Percentiles rank a stretch among this genome's conserved stretches.
Conservation (phyloP, 306 rosid genomes). For the Styphnolobium japonicum region DNA sequence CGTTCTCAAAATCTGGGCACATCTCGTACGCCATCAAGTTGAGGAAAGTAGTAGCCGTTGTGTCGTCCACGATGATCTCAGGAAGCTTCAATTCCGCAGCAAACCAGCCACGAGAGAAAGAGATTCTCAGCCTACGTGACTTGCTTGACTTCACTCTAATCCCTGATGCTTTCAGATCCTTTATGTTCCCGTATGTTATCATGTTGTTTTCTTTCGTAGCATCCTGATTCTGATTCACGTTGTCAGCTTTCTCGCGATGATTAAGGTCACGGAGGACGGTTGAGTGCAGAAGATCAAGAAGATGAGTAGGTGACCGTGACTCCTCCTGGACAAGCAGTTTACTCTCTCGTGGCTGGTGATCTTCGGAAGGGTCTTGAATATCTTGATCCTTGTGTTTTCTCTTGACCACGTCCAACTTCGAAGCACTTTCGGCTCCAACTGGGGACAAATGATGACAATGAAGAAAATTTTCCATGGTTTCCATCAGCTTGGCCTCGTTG, state of each 20-base stretch:
- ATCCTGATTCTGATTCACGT: background rate
- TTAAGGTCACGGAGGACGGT: background rate
- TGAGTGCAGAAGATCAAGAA: background rate
- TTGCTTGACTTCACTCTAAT: background rate
- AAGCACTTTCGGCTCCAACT: background rate
- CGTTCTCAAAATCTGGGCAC: constrained; percentile 35
- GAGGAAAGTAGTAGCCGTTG: background rate
- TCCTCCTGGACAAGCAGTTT: too few relatives aligned
- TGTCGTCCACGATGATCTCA: background rate
- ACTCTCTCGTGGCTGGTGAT: too few relatives aligned
- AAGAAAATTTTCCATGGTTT: background rate
- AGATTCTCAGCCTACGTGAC: background rate
- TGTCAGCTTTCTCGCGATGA: background rate
- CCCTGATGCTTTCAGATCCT: constrained; percentile 25
- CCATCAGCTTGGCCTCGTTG: background rate
- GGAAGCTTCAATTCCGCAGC: background rate
- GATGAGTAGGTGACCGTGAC: too few relatives aligned
- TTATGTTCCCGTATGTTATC: constrained; percentile 12
- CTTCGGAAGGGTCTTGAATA: too few relatives aligned
- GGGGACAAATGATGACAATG: background rate
- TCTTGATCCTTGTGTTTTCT: background rate
- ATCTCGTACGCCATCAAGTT: too few relatives aligned
- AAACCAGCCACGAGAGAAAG: background rate
- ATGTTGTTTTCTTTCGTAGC: accelerated
- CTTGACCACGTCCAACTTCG: background rate